Evolutionary conservation across 176 grass and related monocot species (phyloP).

Genomic region (Poa annua): DNA sequence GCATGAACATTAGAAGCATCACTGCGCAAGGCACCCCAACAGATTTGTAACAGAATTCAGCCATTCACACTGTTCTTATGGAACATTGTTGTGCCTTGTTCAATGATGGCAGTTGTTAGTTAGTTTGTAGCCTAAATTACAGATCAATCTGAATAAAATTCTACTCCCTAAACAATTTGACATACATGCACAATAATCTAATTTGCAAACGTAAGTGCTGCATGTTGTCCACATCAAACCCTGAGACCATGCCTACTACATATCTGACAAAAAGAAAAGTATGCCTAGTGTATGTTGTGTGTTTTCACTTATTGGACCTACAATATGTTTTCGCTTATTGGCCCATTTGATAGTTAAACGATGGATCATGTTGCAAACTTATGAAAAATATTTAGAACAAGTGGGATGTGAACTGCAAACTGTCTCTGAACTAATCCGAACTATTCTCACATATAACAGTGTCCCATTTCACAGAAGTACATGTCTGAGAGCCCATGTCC

Average conservation of each 20-base stretch:
- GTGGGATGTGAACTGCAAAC: not conserved
- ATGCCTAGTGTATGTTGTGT: not conserved
- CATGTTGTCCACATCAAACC: slow-evolving; percentile 23
- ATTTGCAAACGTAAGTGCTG: slow-evolving; percentile 26
- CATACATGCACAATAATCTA: slow-evolving; percentile 2
- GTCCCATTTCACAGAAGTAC: not conserved
- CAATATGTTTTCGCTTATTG: not conserved
- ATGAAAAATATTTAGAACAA: not conserved
- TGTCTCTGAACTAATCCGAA: not conserved
- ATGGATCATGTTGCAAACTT: not conserved
- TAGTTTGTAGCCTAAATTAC: slow-evolving; percentile 14
- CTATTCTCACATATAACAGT: not conserved
- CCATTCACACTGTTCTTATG: slow-evolving; percentile 16
- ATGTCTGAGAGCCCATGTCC: not conserved
- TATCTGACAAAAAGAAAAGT: slow-evolving; percentile 8
- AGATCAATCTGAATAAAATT: not conserved
- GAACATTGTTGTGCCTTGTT: not conserved
- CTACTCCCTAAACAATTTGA: not conserved
- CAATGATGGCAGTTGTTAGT: slow-evolving; percentile 32
- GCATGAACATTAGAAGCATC: not conserved
- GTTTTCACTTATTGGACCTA: not conserved
- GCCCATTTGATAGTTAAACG: not conserved
- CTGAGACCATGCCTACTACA: slow-evolving; percentile 17
- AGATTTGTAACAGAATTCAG: not conserved
- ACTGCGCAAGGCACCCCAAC: not conserved